Conservation (phyloP, 352 stramenopile genomes). For the Halophytophthora polymorphica region DNA sequence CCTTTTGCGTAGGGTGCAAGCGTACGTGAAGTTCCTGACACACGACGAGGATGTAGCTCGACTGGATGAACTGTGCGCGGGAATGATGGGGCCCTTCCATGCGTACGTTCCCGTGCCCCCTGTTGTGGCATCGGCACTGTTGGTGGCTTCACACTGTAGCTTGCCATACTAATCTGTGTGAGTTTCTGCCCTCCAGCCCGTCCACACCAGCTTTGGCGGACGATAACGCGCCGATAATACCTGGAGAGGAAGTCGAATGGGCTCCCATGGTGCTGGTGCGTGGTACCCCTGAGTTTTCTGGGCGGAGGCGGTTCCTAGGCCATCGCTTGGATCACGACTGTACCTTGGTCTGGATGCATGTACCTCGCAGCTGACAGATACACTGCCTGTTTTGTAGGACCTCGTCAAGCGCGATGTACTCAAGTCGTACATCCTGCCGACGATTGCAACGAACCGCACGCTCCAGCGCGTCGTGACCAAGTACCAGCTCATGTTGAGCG, state of each 20-base stretch:
- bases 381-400: conserved; percentile 31
- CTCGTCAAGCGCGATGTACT: conserved; percentile 72
- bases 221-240: background rate
- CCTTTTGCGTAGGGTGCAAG: conserved; percentile 51
- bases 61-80: conserved; percentile 72
- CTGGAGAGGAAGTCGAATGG: conserved; percentile 23
- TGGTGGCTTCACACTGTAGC: background rate
- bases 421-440: conserved; percentile 65
- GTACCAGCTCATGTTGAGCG: conserved; percentile 80
- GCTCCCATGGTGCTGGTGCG: conserved; percentile 44
- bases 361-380: no score
- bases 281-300: conserved; percentile 5
- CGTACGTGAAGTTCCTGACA: conserved; percentile 79
- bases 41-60: conserved; percentile 74
- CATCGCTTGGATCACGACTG: no score
- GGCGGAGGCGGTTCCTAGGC: no score
- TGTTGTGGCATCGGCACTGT: background rate
- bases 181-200: conserved; percentile 10
- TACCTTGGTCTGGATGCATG: no score
- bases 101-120: conserved; percentile 21
- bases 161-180: background rate
- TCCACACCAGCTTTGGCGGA: conserved; percentile 9
- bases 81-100: conserved; percentile 78
- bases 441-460: conserved; percentile 74
- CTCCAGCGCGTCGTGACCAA: conserved; percentile 82